Base-by-base conservation (phyloP, 2,329 filamentous ascomycete genomes). In the Coniella vitis region DNA sequence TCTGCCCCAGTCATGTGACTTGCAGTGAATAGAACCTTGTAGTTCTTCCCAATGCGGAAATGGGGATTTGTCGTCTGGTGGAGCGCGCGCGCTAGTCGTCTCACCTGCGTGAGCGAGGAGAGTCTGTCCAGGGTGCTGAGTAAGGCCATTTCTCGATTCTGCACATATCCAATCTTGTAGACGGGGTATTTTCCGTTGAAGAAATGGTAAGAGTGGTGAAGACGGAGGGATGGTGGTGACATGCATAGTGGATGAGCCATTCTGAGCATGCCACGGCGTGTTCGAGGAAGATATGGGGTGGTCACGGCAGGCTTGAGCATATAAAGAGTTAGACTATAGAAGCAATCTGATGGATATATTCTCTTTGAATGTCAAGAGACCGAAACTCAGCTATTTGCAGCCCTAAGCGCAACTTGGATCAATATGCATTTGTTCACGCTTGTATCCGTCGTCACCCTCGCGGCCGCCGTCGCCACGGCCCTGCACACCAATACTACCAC, bases 401-500 rank as follows among this genome's bases (percentile, higher is more conserved):
- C 7, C 12, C 13, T 8, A 19, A 4, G 7, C 16, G 34, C 8
- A 2, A 35, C 19, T 5, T 29, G 25, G 25, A 3, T 14, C 21
- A 42, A n/a, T 9, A 48, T 48, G 46, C 25, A 48, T 17, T 13
- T 7, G 7, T 3, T 7, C 7, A n/a, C 25, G 8, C 13, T 50
- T 14, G 29, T 36, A n/a, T n/a, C 42, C 22, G 29, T 36, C 16
- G 19, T 42, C 17, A 22, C 34, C 29, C 37, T 50, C 14, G 43
- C 38, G 20, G 29, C 32, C 7, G 8, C 39, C n/a, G 10, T 29
- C 25, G 16, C n/a, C 25, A 55, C 48, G 19, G 45, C 38, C 44
- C 51, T 31, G 43, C 48, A 41, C 37, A 36, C 10, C 51, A 52
- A 13, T 31, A 17, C 10, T 32, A 40, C 7, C 19, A 35, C 3